Conservation (phyloP, 208 protist species). For the Kentomonas sorsogonicus region DNA sequence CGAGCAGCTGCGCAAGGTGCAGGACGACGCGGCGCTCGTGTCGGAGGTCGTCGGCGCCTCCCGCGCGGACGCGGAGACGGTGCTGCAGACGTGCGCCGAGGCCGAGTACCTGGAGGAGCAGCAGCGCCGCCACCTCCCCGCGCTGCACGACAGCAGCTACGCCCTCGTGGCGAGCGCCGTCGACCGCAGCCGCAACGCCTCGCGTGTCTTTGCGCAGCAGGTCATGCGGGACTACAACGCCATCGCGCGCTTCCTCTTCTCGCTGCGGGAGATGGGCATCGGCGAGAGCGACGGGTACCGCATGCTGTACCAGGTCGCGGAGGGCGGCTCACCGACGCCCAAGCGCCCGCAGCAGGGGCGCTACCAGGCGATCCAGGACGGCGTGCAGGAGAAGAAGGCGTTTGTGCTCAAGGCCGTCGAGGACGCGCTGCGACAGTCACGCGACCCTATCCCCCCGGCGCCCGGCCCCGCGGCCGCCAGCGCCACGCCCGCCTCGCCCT, state of each 20-base stretch:
- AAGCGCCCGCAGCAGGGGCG: slow-evolving; percentile 23
- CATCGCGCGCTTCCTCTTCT: slow-evolving; percentile 52
- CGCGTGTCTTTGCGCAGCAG: slow-evolving; percentile 47
- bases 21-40: slow-evolving; percentile 64
- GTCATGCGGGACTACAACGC: slow-evolving; percentile 63
- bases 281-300: slow-evolving; percentile 37
- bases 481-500: neutral
- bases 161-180: neutral
- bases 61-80: slow-evolving; percentile 40
- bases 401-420: slow-evolving; percentile 63
- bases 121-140: neutral
- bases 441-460: neutral
- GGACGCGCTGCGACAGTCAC: slow-evolving; percentile 19
- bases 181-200: neutral
- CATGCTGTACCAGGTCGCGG: slow-evolving; percentile 36
- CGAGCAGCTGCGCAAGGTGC: slow-evolving; percentile 50
- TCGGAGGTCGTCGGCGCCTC: slow-evolving; percentile 59
- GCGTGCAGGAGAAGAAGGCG: slow-evolving; percentile 27
- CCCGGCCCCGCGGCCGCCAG: too few species aligned
- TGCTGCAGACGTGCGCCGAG: slow-evolving; percentile 21
- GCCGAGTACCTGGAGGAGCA: slow-evolving; percentile 8
- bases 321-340: slow-evolving; percentile 24
- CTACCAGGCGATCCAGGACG: slow-evolving; percentile 15
- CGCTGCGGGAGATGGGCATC: slow-evolving; percentile 72
- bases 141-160: slow-evolving; percentile 7